phyloP scores from a whole-genome alignment of 169 alveolate species.

The Plasmodium reichenowi region DNA sequence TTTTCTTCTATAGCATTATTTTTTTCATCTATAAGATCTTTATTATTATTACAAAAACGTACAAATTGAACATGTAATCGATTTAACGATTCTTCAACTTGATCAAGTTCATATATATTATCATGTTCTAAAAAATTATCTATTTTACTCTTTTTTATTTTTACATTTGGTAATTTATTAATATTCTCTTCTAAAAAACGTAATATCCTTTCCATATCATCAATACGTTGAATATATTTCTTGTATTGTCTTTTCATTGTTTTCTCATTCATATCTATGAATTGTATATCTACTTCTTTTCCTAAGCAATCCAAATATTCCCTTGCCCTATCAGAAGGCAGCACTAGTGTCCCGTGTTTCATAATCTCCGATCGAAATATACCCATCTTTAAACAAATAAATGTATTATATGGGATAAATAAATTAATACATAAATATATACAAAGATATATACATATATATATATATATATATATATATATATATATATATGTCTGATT shows the following conservation, averaged over 20 bases:
- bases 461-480: no score
- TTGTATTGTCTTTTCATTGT: constrained; percentile 92
- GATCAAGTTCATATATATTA: constrained; percentile 87
- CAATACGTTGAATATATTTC: constrained; percentile 92
- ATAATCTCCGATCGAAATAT: constrained; percentile 83
- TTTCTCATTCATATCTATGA: constrained; percentile 90
- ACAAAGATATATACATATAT: no score
- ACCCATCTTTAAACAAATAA: constrained; percentile 21
- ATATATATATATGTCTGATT: no score
- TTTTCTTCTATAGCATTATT: constrained; percentile 90
- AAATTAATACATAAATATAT: no score
- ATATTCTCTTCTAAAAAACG: constrained; percentile 88
- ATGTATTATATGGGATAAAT: no score
- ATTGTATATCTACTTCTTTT: constrained; percentile 88
- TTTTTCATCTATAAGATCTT: constrained; percentile 85
- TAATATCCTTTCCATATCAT: constrained; percentile 93
- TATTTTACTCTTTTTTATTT: constrained; percentile 84
- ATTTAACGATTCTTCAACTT: constrained; percentile 90
- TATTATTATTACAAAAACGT: constrained; percentile 89
- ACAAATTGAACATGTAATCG: constrained; percentile 92
- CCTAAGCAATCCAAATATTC: constrained; percentile 91
- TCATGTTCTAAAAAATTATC: constrained; percentile 89
- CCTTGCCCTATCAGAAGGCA: constrained; percentile 93
- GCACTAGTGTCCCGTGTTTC: constrained; percentile 94
- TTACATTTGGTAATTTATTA: constrained; percentile 86